Conservation (phyloP, 768 basidiomycete genomes). For the Clavulina sp. region DNA sequence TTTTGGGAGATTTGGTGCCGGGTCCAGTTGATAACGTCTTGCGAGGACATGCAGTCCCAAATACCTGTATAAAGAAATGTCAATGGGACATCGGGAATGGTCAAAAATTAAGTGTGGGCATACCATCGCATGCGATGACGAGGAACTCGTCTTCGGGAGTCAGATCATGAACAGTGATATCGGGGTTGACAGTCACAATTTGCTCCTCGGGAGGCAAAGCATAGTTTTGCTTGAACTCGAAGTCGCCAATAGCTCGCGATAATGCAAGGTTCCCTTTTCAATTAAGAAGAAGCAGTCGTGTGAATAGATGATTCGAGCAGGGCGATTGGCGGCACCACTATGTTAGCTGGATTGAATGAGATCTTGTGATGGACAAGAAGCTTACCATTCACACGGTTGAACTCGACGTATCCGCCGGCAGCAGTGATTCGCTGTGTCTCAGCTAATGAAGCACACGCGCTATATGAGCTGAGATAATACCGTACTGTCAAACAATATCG, state of each 20-base stretch:
- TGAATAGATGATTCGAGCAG: not conserved
- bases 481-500: not conserved
- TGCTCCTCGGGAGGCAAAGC: slow-evolving; percentile 69
- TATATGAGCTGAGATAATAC: slow-evolving; percentile 7
- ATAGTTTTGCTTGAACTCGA: slow-evolving; percentile 95
- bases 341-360: not conserved
- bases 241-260: slow-evolving; percentile 90
- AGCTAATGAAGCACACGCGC: slow-evolving; percentile 27
- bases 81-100: slow-evolving; percentile 4
- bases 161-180: slow-evolving; percentile 64
- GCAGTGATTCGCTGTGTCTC: slow-evolving; percentile 74
- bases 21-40: slow-evolving; percentile 80
- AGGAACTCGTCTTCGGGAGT: slow-evolving; percentile 90
- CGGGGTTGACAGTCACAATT: slow-evolving; percentile 89
- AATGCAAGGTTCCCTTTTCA: slow-evolving; percentile 78
- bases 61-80: slow-evolving; percentile 43
- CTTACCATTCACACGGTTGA: slow-evolving; percentile 86
- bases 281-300: not conserved
- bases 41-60: slow-evolving; percentile 93
- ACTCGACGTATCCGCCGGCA: slow-evolving; percentile 93
- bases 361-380: not conserved
- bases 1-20: slow-evolving; percentile 67
- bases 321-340: too few species aligned
- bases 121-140: slow-evolving; percentile 94
- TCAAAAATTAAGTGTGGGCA: slow-evolving; percentile 11